Percentiles rank a stretch among this genome's conserved stretches.
Conservation (phyloP, 106 monocot genomes). For the Allium fistulosum region DNA sequence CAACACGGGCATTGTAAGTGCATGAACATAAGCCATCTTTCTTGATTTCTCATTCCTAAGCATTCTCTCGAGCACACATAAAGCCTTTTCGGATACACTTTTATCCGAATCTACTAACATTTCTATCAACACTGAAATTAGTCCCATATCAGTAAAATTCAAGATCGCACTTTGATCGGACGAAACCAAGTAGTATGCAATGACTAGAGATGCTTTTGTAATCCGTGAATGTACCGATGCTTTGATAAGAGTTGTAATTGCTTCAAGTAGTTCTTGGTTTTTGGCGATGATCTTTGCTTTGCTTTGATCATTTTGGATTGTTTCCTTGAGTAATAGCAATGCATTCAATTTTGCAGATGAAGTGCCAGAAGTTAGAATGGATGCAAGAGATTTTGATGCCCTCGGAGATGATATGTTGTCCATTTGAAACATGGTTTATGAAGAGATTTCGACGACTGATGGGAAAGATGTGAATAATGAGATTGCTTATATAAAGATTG, state of each 20-base stretch:
- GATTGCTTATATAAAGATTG: too few relatives aligned
- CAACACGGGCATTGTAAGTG: conserved; percentile 50
- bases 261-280: conserved; percentile 27
- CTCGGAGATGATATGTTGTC: conserved; percentile 7
- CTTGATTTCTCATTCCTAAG: conserved; percentile 21
- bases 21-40: conserved; percentile 19
- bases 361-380: conserved; percentile 21
- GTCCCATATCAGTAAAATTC: conserved; percentile 22
- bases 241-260: conserved; percentile 32
- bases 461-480: too few relatives aligned
- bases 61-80: conserved; percentile 42
- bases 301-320: conserved; percentile 3
- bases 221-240: conserved; percentile 45
- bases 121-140: conserved; percentile 39
- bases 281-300: conserved; percentile 3
- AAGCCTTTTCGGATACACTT: conserved; percentile 54
- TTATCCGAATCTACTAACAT: conserved; percentile 15
- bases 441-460: too few relatives aligned
- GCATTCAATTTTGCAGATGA: conserved; percentile 30
- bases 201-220: conserved; percentile 51
- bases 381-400: conserved; percentile 32
- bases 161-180: conserved; percentile 1
- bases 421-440: too few relatives aligned
- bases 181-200: conserved; percentile 31
- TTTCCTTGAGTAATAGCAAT: conserved; percentile 28